Base-by-base conservation (phyloP, 139 green algal genomes). In the Astrephomene gubernaculifera region DNA sequence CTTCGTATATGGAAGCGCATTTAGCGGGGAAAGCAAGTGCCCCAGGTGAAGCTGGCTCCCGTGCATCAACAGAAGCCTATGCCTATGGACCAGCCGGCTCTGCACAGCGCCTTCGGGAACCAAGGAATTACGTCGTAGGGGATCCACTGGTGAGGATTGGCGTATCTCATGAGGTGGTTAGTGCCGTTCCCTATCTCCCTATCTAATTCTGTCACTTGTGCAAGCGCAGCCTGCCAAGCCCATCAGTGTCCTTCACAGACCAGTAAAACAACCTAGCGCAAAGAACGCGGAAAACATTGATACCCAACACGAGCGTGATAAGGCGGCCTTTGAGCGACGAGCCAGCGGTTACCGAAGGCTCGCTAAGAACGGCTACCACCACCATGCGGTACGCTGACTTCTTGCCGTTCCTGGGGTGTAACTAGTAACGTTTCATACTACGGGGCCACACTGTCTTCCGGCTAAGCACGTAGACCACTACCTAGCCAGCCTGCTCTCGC, bases 281-380 rank as follows among this genome's bases (percentile, higher is more conserved):
- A 79, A 75, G 67, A 81, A 89, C 64, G 76, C 76, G 9, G 85
- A 89, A 49, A 89, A 85, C 49, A 54, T 86, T 19, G 85, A 89
- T 25, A 43, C 43, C 14, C 85, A 89, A 53, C 69, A 89, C 41
- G 31, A 81, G 39, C 45, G 65, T 9, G 85, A 89, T 71, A 75
- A 69, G 68, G 52, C 21, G 2, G 85, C 85, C 4, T 85, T 85
- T 29, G 60, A 85, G n/a, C 54, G 67, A 19, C 43, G 83, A 25
- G 83, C 83, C 41, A 68, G 29, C 31, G 27, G 39, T 4, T 81
- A 88, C 64, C 57, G 63, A 14, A 33, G 44, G 14, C 71, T 73
- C 29, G 57, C 60, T 0, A 12, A 33, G 17, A 12, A 79, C 2
- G 21, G 9, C 12, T 87, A 82, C 65, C 79, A 86, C 52, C 79